Evolutionary conservation across 768 basidiomycete genomes (phyloP).

Genomic region (Russula lepida): DNA sequence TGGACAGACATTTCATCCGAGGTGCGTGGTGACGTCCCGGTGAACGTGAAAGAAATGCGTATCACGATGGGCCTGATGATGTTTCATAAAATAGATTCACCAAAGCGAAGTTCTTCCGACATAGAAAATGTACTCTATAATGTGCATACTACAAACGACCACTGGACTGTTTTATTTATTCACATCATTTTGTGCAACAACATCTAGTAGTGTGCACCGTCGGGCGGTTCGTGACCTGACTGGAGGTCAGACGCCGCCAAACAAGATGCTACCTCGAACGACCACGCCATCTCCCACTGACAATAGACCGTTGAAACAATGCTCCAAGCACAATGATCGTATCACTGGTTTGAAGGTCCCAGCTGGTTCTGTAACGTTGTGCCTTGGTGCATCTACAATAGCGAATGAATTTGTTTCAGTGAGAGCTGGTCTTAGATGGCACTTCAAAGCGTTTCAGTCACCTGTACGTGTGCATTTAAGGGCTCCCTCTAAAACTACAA

Average conservation of each 20-base stretch:
- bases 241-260: too few species aligned
- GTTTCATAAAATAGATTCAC: conserved; percentile 2
- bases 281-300: too few species aligned
- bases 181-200: not conserved
- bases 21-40: conserved; percentile 39
- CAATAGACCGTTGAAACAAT: not conserved
- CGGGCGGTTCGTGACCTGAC: too few species aligned
- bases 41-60: not conserved
- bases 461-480: too few species aligned
- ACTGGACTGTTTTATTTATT: not conserved
- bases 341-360: too few species aligned
- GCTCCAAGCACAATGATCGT: too few species aligned
- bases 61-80: not conserved
- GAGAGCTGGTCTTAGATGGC: too few species aligned
- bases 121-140: not conserved
- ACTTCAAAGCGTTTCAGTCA: too few species aligned
- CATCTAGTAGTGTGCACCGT: not conserved
- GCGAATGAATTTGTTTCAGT: too few species aligned
- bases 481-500: too few species aligned
- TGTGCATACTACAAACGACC: not conserved
- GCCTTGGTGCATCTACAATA: too few species aligned
- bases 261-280: not conserved
- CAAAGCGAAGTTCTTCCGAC: not conserved
- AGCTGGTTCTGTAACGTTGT: too few species aligned
- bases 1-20: conserved; percentile 60